phyloP scores from a whole-genome alignment of 2,329 filamentous ascomycete genomes.

The Cladosporium sphaerospermum region DNA sequence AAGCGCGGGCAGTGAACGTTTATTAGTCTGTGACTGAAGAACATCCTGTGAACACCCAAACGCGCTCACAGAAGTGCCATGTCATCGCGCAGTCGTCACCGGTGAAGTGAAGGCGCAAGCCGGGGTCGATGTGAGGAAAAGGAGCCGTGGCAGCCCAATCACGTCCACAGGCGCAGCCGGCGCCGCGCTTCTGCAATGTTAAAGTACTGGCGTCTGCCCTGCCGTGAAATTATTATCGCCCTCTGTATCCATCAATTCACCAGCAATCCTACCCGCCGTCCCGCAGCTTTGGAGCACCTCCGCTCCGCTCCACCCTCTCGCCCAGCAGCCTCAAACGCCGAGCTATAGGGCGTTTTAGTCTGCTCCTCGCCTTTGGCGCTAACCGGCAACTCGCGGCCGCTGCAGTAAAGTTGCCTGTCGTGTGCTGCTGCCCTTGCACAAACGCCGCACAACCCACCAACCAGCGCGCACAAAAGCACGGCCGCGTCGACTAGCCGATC shows the following conservation, averaged over 20 bases:
- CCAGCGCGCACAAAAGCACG: conserved; percentile 8
- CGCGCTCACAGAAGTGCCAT: no score
- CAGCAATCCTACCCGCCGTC: background rate
- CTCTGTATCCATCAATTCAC: background rate
- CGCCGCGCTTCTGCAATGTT: conserved; percentile 3
- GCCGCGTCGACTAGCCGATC: conserved; percentile 5
- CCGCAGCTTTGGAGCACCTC: background rate
- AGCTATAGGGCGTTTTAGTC: background rate
- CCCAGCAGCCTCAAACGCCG: background rate
- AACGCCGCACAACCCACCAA: conserved; percentile 10
- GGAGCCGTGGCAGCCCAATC: background rate
- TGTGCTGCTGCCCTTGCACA: conserved; percentile 9
- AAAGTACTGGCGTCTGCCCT: background rate
- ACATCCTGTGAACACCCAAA: background rate
- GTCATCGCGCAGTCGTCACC: no score
- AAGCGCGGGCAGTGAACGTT: no score
- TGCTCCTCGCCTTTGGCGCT: background rate
- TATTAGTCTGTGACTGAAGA: no score
- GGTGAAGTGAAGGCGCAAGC: background rate
- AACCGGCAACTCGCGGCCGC: background rate
- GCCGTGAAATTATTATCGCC: background rate
- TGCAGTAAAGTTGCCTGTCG: background rate
- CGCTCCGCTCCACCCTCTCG: background rate
- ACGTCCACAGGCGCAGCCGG: background rate
- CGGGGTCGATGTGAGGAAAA: background rate